Evolutionary conservation across 257 asterid genomes (phyloP).

Genomic region (Primulina tabacum): DNA sequence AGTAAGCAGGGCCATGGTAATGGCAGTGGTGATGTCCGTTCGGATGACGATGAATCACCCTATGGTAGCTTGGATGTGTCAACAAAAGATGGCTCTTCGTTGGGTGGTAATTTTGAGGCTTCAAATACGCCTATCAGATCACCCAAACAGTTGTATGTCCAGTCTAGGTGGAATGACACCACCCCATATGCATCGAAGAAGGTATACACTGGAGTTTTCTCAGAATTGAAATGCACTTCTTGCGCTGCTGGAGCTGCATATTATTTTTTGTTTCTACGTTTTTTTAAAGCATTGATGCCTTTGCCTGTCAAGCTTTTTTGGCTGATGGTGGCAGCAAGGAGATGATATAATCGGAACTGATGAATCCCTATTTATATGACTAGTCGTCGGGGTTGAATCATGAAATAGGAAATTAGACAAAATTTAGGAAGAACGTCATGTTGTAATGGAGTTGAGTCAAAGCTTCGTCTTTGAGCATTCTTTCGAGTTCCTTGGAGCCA

Average conservation of each 20-base stretch:
- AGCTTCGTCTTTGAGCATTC: too few relatives aligned
- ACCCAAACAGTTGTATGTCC: slow-evolving; percentile 35
- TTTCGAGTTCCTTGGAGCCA: neutral
- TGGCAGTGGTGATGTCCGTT: slow-evolving; percentile 21
- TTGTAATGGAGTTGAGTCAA: neutral
- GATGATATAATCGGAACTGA: neutral
- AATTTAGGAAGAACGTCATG: neutral
- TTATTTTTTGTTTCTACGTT: neutral
- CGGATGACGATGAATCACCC: slow-evolving; percentile 71
- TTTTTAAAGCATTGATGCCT: neutral
- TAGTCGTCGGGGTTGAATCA: neutral
- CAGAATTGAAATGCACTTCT: neutral
- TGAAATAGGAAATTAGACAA: neutral
- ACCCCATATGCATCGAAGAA: slow-evolving; percentile 67
- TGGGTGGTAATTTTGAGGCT: slow-evolving; percentile 45
- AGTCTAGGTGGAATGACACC: slow-evolving; percentile 79
- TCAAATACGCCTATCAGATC: slow-evolving; percentile 35
- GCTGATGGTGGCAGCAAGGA: neutral
- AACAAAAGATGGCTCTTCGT: slow-evolving; percentile 42
- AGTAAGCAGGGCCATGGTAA: slow-evolving; percentile 2
- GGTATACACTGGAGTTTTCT: slow-evolving; percentile 37
- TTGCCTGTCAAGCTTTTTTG: neutral
- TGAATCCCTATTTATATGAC: neutral
- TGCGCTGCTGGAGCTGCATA: neutral
- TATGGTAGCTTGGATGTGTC: slow-evolving; percentile 51